A percentile compares a stretch with the other conserved stretches of the same genome.
Conservation (phyloP, 805 yeast genomes). For the Candida corydali region DNA sequence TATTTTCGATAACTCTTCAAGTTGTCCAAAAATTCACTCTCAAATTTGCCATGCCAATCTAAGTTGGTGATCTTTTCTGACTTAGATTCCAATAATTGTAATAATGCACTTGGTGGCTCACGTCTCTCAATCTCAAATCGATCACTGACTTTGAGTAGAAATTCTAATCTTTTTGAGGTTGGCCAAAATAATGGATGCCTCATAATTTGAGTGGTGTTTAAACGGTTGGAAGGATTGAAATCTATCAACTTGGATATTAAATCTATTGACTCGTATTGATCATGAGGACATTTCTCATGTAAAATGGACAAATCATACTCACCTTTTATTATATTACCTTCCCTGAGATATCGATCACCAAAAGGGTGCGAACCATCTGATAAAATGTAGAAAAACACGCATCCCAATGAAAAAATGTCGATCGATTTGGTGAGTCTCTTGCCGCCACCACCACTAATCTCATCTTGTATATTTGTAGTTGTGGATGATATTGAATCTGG, state of each 20-base stretch:
- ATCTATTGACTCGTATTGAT: constrained; percentile 63
- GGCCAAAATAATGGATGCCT: constrained; percentile 91
- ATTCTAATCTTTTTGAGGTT: constrained; percentile 68
- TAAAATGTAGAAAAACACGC: constrained; percentile 84
- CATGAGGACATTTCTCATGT: constrained; percentile 35
- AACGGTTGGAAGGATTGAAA: constrained; percentile 63
- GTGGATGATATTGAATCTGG: constrained; percentile 33
- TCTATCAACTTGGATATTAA: constrained; percentile 70
- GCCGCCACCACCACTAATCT: constrained; percentile 9
- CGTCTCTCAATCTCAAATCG: constrained; percentile 81
- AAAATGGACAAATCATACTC: constrained; percentile 50
- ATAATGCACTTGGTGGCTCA: constrained; percentile 67
- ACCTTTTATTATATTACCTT: constrained; percentile 79
- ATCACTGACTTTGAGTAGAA: constrained; percentile 83
- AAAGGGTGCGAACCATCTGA: constrained; percentile 88
- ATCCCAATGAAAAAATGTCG: constrained; percentile 92
- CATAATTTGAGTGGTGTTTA: constrained; percentile 62
- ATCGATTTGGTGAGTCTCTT: constrained; percentile 81
- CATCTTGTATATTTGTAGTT: constrained; percentile 3
- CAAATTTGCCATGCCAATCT: constrained; percentile 79
- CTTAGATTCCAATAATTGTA: constrained; percentile 50
- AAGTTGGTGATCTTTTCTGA: constrained; percentile 48
- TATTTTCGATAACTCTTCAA: constrained; percentile 90
- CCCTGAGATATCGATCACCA: constrained; percentile 87
- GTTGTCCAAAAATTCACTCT: constrained; percentile 69